Base-by-base conservation (phyloP, 2,329 filamentous ascomycete species). In the Nectriaceae sp. region DNA sequence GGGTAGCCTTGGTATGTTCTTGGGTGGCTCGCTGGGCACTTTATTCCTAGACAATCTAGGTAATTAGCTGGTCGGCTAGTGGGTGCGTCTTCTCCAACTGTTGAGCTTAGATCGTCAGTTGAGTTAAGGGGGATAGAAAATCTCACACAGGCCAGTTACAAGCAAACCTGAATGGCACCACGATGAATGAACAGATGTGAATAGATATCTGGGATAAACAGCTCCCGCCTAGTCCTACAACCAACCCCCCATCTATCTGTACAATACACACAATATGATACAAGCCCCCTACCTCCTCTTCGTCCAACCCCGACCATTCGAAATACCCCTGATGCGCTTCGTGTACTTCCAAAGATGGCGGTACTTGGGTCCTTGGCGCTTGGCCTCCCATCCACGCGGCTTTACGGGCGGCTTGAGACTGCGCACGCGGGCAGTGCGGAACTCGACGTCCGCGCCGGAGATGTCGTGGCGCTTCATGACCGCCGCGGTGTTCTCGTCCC, bases 401-500 rank as follows among this genome's bases (percentile, higher is more conserved):
- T 80, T 83, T 72, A 78, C 76, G 38, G 80, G 79, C 37, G 73
- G 73, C 75, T 86, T 85, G 61, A 85, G 71, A 60, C 80, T 81
- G 74, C 88, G 81, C 52, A 93, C 80, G 64, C 84, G 89, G 74
- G 87, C 87, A 65, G 84, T 83, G 75, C 89, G 89, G 70, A 96
- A 89, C 74, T 97, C 90, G 55, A 97, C 68, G 63, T 95, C 87
- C 49, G 85, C 84, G 40, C 90, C 90, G 21, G 83, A 79, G 53
- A 95, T 77, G 51, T 82, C 84, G 59, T 88, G 82, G 61, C 89
- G 82, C 65, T 84, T 77, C 93, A 99, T 97, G 54, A 99, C 90
- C 42, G 76, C 84, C n/a, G 83, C 84, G 44, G 89, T 99, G 61
- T 82, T 83, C 50, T 94, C 89, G 69, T 99, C 94, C 90, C 92